A percentile compares a stretch with the other conserved stretches of the same genome.
phyloP scores from a whole-genome alignment of 139 green algal species.

The Helicosporidium sp. region DNA sequence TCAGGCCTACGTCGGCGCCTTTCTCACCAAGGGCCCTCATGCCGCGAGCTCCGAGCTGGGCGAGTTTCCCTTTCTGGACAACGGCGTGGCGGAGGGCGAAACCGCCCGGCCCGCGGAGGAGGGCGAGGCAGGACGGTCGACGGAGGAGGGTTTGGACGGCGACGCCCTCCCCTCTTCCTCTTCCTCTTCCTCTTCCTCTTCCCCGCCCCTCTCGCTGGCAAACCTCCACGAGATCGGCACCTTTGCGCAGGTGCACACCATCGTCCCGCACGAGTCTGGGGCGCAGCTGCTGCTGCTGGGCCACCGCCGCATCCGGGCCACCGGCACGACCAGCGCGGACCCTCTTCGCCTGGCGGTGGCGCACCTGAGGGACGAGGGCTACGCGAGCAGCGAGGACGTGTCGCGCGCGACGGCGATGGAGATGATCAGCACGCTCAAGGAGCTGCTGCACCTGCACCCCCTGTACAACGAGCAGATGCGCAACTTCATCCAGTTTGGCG shows the following conservation, averaged over 20 bases:
- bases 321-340: constrained; percentile 22
- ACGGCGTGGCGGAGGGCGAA: not conserved
- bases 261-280: constrained; percentile 35
- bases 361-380: constrained; percentile 59
- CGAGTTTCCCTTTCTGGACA: not conserved
- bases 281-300: constrained; percentile 77
- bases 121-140: too few species aligned
- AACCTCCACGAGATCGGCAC: constrained; percentile 63
- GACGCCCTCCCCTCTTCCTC: not conserved
- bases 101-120: too few species aligned
- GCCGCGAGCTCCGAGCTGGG: not conserved
- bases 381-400: constrained; percentile 55
- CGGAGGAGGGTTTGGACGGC: too few species aligned
- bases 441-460: constrained; percentile 80
- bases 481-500: constrained; percentile 27
- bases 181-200: not conserved
- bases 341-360: constrained; percentile 60
- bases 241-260: constrained; percentile 65
- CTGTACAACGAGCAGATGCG: constrained; percentile 86
- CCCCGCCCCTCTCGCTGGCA: not conserved
- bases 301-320: constrained; percentile 53
- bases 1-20: constrained; percentile 79
- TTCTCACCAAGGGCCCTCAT: constrained; percentile 32
- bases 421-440: constrained; percentile 80
- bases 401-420: constrained; percentile 86